A percentile compares a stretch with the other conserved stretches of the same genome.
Conservation (phyloP, 2,329 filamentous ascomycete species). For the Aureobasidium lini region DNA sequence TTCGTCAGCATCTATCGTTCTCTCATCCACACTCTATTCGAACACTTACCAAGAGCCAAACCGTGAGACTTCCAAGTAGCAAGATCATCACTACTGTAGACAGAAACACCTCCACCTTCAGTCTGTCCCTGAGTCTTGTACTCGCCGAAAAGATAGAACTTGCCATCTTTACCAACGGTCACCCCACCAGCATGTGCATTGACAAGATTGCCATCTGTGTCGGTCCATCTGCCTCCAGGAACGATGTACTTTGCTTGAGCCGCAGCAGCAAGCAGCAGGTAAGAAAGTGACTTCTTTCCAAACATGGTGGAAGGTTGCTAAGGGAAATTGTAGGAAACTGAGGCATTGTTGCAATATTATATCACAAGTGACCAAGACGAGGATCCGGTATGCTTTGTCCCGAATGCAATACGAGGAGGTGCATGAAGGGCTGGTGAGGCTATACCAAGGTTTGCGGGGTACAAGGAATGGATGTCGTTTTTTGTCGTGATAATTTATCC, state of each 20-base stretch:
- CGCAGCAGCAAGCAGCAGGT: slow-evolving; percentile 20
- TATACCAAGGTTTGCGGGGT: slow-evolving; percentile 5
- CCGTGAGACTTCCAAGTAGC: slow-evolving; percentile 54
- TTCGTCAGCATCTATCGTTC: not conserved
- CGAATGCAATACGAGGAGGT: not conserved
- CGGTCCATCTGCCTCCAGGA: slow-evolving; percentile 53
- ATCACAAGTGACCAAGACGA: not conserved
- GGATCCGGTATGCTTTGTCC: not conserved
- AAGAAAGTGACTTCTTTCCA: not conserved
- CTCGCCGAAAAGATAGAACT: slow-evolving; percentile 44
- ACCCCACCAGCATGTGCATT: slow-evolving; percentile 56
- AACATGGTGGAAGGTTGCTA: not conserved
- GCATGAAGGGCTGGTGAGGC: not conserved
- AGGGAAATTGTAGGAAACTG: too few relatives aligned
- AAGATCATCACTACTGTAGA: slow-evolving; percentile 54
- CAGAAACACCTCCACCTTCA: slow-evolving; percentile 54
- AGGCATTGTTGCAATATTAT: not conserved
- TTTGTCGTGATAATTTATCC: not conserved
- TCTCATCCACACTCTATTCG: not conserved
- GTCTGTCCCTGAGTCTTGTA: slow-evolving; percentile 51
- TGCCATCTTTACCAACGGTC: slow-evolving; percentile 35
- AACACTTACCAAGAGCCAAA: slow-evolving; percentile 37
- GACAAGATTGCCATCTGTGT: slow-evolving; percentile 52
- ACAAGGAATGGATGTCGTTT: not conserved
- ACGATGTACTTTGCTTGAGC: slow-evolving; percentile 49